These are phyloP conservation scores for Metschnikowia anglica DNA, from an alignment of 805 yeast genomes.

Conservation along the genomic window DNA sequence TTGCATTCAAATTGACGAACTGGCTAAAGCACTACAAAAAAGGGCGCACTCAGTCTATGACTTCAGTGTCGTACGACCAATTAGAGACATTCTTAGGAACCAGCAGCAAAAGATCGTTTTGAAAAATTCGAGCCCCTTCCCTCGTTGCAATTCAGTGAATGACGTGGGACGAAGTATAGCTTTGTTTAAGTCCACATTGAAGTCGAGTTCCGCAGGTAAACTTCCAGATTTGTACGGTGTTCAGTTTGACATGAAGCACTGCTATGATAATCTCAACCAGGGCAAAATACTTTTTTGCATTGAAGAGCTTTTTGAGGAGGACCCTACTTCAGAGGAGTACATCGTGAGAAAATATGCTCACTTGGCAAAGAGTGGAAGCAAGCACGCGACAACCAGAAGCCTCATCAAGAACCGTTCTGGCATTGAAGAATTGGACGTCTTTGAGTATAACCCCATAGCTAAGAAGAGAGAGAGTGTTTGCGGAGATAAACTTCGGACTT, in stretches of 20 bases:
- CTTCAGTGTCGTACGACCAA: conserved; percentile 44
- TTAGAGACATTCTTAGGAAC: conserved; percentile 26
- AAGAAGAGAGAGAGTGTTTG: conserved; percentile 15
- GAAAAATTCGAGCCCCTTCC: conserved; percentile 16
- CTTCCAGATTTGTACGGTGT: conserved; percentile 48
- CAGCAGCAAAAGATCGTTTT: conserved; percentile 16
- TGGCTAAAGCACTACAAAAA: conserved; percentile 23
- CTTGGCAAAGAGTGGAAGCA: background rate
- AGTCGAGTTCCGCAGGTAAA: conserved; percentile 4
- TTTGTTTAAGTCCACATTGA: conserved; percentile 33
- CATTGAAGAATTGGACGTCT: conserved; percentile 18
- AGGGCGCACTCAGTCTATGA: conserved; percentile 34
- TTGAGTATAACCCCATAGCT: conserved; percentile 7
- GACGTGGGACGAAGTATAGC: conserved; percentile 45
- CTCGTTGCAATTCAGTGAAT: conserved; percentile 40
- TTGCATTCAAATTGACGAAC: background rate
- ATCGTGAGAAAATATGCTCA: conserved; percentile 10
- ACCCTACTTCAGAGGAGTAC: conserved; percentile 15
- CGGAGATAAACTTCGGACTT: conserved; percentile 34
- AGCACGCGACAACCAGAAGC: background rate
- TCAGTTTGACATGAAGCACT: conserved; percentile 73
- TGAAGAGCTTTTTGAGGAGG: conserved; percentile 21
- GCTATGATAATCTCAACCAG: conserved; percentile 72
- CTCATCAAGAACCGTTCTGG: conserved; percentile 17
- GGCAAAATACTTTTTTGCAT: conserved; percentile 37